Evolutionary conservation across 495 filamentous ascomycete species (phyloP).

Genomic region (Geoglossum glabrum): DNA sequence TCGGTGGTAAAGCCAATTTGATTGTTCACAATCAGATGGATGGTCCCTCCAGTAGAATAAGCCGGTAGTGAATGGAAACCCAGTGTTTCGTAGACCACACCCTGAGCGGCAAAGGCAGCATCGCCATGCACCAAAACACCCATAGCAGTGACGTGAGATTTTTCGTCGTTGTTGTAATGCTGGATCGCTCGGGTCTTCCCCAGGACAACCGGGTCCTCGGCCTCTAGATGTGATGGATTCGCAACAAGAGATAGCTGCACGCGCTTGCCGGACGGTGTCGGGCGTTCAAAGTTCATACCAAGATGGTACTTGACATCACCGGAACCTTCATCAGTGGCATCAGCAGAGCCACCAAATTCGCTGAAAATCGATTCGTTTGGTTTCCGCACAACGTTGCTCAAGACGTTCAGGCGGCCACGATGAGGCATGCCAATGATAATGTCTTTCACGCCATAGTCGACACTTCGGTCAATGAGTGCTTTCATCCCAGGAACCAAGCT

Average conservation of each 20-base stretch:
- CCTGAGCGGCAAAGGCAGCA: constrained; percentile 89
- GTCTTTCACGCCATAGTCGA: constrained; percentile 95
- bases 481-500: constrained; percentile 97
- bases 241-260: constrained; percentile 95
- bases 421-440: constrained; percentile 99
- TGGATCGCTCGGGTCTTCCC: constrained; percentile 95
- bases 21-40: constrained; percentile 97
- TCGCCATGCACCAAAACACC: constrained; percentile 89
- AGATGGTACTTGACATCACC: constrained; percentile 99
- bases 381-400: constrained; percentile 96
- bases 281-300: constrained; percentile 98
- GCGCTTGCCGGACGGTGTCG: constrained; percentile 93
- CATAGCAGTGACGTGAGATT: constrained; percentile 74
- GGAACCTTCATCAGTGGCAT: constrained; percentile 84
- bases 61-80: constrained; percentile 88
- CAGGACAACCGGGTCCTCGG: constrained; percentile 92
- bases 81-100: constrained; percentile 95
- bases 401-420: constrained; percentile 91
- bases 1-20: constrained; percentile 99
- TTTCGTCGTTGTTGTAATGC: constrained; percentile 96
- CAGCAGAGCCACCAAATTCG: constrained; percentile 80
- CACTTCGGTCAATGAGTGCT: constrained; percentile 90
- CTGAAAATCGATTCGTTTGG: constrained; percentile 99
- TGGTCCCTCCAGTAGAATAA: constrained; percentile 92
- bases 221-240: constrained; percentile 96